Evolutionary conservation across 2,329 filamentous ascomycete species (phyloP).

Genomic region (Davidsoniella eucalypti): DNA sequence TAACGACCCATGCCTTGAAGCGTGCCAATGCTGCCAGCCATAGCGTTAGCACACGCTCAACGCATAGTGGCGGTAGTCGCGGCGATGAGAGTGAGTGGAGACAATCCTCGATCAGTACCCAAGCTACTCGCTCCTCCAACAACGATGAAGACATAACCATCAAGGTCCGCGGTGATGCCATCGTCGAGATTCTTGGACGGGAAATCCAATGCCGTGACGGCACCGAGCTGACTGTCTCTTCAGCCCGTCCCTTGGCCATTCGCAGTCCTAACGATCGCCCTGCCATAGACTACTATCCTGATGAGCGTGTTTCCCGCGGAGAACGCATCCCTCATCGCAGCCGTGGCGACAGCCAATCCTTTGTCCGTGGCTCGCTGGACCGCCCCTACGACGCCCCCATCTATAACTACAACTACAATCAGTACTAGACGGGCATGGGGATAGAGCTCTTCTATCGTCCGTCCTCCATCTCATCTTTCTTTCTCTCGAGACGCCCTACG

Average conservation of each 20-base stretch:
- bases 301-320: conserved; percentile 29
- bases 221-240: conserved; percentile 41
- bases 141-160: conserved; percentile 43
- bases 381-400: conserved; percentile 11
- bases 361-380: conserved; percentile 17
- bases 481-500: no score
- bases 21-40: conserved; percentile 30
- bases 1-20: conserved; percentile 37
- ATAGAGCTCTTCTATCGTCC: not conserved
- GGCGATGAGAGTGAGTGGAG: conserved; percentile 47
- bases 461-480: no score
- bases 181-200: conserved; percentile 37
- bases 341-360: conserved; percentile 35
- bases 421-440: not conserved
- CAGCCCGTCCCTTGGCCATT: conserved; percentile 19
- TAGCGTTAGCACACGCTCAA: conserved; percentile 37
- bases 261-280: conserved; percentile 34
- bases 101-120: conserved; percentile 41
- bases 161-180: conserved; percentile 38
- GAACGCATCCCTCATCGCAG: conserved; percentile 29
- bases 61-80: conserved; percentile 37
- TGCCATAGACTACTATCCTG: conserved; percentile 29
- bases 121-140: conserved; percentile 35
- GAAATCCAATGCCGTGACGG: conserved; percentile 43
- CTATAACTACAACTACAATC: not conserved